Evolutionary conservation across 2,329 filamentous ascomycete species (phyloP), one percentile per base, ranked within the genome.

Genomic region (Apiospora aurea): DNA sequence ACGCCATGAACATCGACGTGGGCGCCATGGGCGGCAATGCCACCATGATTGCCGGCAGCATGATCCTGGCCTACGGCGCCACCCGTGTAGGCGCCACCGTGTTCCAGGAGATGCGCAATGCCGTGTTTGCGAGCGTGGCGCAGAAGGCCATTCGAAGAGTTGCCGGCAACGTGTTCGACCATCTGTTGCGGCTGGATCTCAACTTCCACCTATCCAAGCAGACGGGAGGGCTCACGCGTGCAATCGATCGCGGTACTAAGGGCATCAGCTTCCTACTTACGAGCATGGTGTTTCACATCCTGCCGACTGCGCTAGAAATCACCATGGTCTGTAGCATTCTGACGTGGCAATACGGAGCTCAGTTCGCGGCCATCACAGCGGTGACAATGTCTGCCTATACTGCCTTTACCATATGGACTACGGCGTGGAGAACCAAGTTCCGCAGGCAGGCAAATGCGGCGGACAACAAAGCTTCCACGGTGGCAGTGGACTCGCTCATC

Each of bases 201-300:
- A 95, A 93, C 82, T 99, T 99, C 82, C 96, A 99, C 81, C 88
- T 99, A 13, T 92, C 93, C 26, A 94, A 97, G 77, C 96, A 99
- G 84, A 99, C 96, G 0, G 96, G 96, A 74, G 96, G 96, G 1
- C 84, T 99, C 75, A 98, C 96, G 1, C 88, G 96, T 75, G 96
- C 97, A 34, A 96, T 99, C 74, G 97, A 99, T 80, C 91, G 97
- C 74, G 96, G 96, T 79, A 99, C 96, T 26, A 99, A 99, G 83
- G 97, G 96, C 74, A 99, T 99, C 81, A 98, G 94, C 86, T 99
- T 98, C 82, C 82, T 99, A 76, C 87, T 99, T 75, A 97, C 95
- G 0, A 98, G 95, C 77, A 99, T 99, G 96, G 94, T 99, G 43
- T 98, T 99, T 78, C 96, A 99, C 81, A 92, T 99, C 72, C 89